phyloP scores from a whole-genome alignment of 1,284 basidiomycete genomes.

The Papiliotrema nemorosa region DNA sequence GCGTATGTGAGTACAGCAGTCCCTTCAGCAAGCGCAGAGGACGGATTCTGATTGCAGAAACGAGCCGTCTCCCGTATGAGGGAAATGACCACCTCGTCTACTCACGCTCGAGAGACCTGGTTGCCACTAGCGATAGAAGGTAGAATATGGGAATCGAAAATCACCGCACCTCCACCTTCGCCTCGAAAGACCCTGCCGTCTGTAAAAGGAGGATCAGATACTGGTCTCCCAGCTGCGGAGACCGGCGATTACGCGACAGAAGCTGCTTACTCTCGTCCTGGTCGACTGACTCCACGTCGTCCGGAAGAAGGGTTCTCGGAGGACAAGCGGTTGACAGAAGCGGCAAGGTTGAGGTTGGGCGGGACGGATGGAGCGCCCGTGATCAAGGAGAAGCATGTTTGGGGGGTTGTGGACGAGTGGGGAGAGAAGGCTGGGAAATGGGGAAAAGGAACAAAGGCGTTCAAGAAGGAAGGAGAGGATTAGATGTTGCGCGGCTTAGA shows the following conservation, averaged over 20 bases:
- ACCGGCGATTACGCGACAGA: slow-evolving; percentile 30
- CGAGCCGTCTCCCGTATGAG: slow-evolving; percentile 63
- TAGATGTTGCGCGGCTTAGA: no score
- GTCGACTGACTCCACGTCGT: not conserved
- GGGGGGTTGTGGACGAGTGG: slow-evolving; percentile 51
- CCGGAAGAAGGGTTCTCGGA: not conserved
- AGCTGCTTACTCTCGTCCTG: slow-evolving; percentile 25
- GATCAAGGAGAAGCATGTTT: slow-evolving; percentile 42
- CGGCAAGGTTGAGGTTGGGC: not conserved
- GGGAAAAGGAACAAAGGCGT: slow-evolving; percentile 49
- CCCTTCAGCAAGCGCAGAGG: not conserved
- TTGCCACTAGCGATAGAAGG: slow-evolving; percentile 28
- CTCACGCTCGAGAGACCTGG: slow-evolving; percentile 53
- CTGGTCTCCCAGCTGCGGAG: not conserved
- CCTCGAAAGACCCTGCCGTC: not conserved
- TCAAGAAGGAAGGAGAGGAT: slow-evolving; percentile 10
- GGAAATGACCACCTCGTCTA: slow-evolving; percentile 60
- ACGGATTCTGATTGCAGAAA: slow-evolving; percentile 30
- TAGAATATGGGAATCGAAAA: slow-evolving; percentile 49
- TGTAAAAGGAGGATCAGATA: not conserved
- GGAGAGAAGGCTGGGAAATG: slow-evolving; percentile 51
- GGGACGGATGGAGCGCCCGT: slow-evolving; percentile 24
- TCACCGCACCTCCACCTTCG: not conserved
- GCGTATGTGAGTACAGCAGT: slow-evolving; percentile 55
- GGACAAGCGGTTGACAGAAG: no score